Conservation (phyloP, 2,329 filamentous ascomycete genomes). For the Aspergillus udagawae region DNA sequence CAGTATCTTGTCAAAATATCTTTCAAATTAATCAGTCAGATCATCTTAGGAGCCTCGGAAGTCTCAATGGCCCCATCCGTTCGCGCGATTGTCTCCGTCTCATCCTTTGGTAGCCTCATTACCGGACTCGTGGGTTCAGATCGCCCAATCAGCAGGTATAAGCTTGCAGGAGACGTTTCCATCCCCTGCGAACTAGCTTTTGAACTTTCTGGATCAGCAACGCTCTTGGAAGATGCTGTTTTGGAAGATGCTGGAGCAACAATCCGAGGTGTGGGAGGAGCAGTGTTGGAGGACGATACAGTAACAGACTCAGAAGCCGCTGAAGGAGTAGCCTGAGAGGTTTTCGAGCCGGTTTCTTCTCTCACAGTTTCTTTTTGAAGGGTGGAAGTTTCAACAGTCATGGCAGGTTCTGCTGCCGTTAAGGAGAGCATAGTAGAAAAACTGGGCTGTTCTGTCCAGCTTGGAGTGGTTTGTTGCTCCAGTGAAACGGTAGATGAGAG, state of each 20-base stretch:
- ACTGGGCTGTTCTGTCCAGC: not conserved
- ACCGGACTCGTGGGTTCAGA: not conserved
- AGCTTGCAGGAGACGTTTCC: not conserved
- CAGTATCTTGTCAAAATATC: not conserved
- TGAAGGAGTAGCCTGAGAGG: not conserved
- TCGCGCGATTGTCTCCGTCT: not conserved
- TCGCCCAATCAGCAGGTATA: not conserved
- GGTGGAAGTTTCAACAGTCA: not conserved
- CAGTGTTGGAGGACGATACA: not conserved
- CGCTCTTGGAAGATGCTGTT: too few relatives aligned
- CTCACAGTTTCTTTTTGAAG: not conserved
- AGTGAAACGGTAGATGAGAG: conserved; percentile 1
- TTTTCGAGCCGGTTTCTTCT: not conserved
- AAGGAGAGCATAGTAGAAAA: not conserved
- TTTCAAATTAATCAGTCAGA: not conserved
- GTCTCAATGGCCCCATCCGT: not conserved
- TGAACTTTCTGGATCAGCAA: too few relatives aligned
- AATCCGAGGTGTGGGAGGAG: not conserved
- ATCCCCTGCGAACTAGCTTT: not conserved
- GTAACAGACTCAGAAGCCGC: not conserved
- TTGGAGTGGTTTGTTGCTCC: conserved; percentile 2
- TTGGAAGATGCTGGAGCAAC: not conserved
- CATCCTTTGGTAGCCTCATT: not conserved
- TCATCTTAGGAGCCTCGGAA: not conserved
- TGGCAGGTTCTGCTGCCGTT: not conserved